These are phyloP conservation scores for Pseudonectria buxi DNA, from an alignment of 2,329 filamentous ascomycete genomes.

Conservation along the genomic window DNA sequence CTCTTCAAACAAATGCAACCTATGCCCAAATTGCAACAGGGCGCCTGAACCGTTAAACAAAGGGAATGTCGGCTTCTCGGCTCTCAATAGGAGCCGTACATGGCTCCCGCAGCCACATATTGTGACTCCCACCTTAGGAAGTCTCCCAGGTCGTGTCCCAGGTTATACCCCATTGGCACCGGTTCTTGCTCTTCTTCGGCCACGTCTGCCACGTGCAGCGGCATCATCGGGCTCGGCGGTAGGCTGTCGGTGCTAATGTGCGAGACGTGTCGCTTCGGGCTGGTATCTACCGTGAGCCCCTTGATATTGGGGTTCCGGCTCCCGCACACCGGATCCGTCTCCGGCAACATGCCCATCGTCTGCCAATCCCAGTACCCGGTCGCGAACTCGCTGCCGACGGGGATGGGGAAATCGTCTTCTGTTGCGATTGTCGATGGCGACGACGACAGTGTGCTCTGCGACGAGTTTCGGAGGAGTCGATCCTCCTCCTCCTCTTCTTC, in stretches of 20 bases:
- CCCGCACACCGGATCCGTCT: conserved; percentile 28
- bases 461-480: conserved; percentile 9
- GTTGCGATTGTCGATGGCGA: conserved; percentile 23
- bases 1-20: no score
- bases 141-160: conserved; percentile 52
- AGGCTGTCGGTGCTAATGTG: conserved; percentile 31
- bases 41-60: background rate
- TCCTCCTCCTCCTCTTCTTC: background rate
- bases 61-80: background rate
- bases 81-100: conserved; percentile 15
- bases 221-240: conserved; percentile 45
- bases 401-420: conserved; percentile 33
- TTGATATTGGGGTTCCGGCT: conserved; percentile 19
- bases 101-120: conserved; percentile 33
- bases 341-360: conserved; percentile 13
- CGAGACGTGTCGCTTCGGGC: conserved; percentile 24
- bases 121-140: conserved; percentile 53
- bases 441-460: conserved; percentile 19
- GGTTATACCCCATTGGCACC: conserved; percentile 55
- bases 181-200: conserved; percentile 22
- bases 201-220: conserved; percentile 32
- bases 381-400: conserved; percentile 28
- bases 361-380: conserved; percentile 28
- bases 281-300: conserved; percentile 32
- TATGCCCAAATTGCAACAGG: conserved; percentile 1